Base-by-base conservation (phyloP, 169 alveolate genomes). In the Plasmodium gonderi region DNA sequence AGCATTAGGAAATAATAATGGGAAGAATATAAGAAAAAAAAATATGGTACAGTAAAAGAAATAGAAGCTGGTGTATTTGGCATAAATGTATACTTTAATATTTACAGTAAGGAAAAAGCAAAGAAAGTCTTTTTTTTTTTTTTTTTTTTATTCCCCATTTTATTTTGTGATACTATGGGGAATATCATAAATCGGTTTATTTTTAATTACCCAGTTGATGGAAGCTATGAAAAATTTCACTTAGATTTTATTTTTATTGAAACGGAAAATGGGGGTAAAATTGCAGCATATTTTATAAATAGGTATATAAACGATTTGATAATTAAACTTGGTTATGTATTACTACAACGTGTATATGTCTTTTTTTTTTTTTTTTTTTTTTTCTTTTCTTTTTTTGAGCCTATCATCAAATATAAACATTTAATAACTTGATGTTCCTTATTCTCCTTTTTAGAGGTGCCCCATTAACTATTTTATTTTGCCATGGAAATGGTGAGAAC, bases 401-500 rank as follows among this genome's bases (percentile, higher is more conserved):
- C 29, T 29, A 6, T 23, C 69, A 45, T 45, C 36, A 33, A 20
- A 60, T 6, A 23, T 44, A 60, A 65, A 60, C 45, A 65, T 44
- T 72, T 49, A 72, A 47, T 17, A 64, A 40, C 33, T 26, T 51
- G 40, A 2, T 12, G 14, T 36, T 75, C 67, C 67, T 45, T 60
- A n/a, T 85, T 36, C 44, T 75, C 64, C 47, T 33, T 78, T 23
- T 54, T 85, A 85, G 92, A 67, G 68, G 68, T 75, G 87, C 85
- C 42, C 87, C 87, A 45, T 47, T 85, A 44, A 85, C 92, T 20
- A 51, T 85, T 85, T 54, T 85, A 38, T 85, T 85, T 65, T 75
- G 92, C 47, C 92, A 85, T 75, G 92, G 92, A 6, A 85, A 85
- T 60, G 68, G 92, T 20, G 92, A 85, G 68, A 85, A 85, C 89